Percentiles rank a stretch among this genome's conserved stretches.
phyloP scores from a whole-genome alignment of 2,329 filamentous ascomycete genomes.

The Esteya vermicola region DNA sequence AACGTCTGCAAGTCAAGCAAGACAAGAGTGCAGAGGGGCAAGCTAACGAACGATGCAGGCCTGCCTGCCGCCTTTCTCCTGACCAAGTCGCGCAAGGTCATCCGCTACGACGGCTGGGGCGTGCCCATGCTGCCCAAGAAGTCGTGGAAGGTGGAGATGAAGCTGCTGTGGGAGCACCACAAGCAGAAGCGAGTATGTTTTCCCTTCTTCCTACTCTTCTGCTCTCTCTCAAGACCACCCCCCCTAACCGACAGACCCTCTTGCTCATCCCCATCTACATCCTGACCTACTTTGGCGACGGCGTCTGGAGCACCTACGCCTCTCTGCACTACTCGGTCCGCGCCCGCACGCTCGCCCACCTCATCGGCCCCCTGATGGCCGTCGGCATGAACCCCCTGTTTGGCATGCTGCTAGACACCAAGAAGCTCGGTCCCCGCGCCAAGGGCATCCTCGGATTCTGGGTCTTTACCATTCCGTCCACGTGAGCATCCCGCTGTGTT shows the following conservation, averaged over 20 bases:
- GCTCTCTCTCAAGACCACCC: neutral
- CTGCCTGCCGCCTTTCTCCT: neutral
- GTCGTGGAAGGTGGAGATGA: neutral
- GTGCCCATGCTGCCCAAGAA: neutral
- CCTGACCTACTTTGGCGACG: slow-evolving; percentile 2
- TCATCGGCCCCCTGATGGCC: neutral
- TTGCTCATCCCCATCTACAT: slow-evolving; percentile 2
- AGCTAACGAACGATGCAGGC: neutral
- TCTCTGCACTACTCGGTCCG: neutral
- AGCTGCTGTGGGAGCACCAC: neutral
- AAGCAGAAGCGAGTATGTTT: neutral
- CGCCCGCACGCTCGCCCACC: neutral
- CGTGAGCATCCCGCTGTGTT: neutral
- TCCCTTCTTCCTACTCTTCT: neutral
- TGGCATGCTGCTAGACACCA: slow-evolving; percentile 1
- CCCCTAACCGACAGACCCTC: neutral
- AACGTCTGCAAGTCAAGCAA: no score
- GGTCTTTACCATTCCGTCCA: neutral
- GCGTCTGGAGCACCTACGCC: slow-evolving; percentile 1
- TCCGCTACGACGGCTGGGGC: slow-evolving; percentile 1
- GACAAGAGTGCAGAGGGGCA: no score
- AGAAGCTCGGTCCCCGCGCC: neutral
- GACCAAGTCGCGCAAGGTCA: neutral
- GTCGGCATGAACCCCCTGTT: neutral
- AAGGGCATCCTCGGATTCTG: neutral